Evolutionary conservation across 2,329 filamentous ascomycete species (phyloP).

Genomic region (Cadophora luteo-olivacea): DNA sequence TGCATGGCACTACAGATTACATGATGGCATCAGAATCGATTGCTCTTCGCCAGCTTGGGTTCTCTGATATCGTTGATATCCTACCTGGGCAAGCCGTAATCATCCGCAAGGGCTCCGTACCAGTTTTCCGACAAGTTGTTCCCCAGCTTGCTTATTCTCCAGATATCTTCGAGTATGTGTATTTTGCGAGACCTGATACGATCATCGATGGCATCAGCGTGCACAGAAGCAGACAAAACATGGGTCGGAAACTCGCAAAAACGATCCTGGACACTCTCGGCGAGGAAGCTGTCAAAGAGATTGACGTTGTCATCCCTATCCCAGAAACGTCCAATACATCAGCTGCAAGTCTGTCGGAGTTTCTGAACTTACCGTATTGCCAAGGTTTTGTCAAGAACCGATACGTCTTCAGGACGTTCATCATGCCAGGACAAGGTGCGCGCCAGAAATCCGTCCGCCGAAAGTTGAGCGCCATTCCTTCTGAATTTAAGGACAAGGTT

Average conservation of each 20-base stretch:
- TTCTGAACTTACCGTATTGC: slow-evolving; percentile 77
- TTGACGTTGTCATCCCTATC: slow-evolving; percentile 86
- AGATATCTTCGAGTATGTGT: slow-evolving; percentile 88
- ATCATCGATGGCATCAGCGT: slow-evolving; percentile 89
- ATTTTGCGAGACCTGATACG: slow-evolving; percentile 83
- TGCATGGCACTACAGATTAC: slow-evolving; percentile 75
- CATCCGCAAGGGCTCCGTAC: slow-evolving; percentile 76
- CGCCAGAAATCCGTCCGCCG: slow-evolving; percentile 86
- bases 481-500: slow-evolving; percentile 81
- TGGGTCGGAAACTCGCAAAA: slow-evolving; percentile 82
- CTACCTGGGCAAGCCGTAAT: slow-evolving; percentile 86
- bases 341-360: slow-evolving; percentile 76
- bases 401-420: slow-evolving; percentile 88
- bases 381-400: slow-evolving; percentile 90
- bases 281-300: slow-evolving; percentile 72
- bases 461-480: slow-evolving; percentile 86
- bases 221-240: slow-evolving; percentile 81
- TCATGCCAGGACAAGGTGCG: slow-evolving; percentile 81
- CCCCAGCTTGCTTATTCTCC: slow-evolving; percentile 74
- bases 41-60: slow-evolving; percentile 81
- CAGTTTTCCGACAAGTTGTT: slow-evolving; percentile 78
- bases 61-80: slow-evolving; percentile 77
- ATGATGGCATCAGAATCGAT: slow-evolving; percentile 92
- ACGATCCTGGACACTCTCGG: slow-evolving; percentile 73
- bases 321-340: slow-evolving; percentile 85